Conservation (phyloP, 129 eudicot genomes). For the Ambrosia artemisiifolia region DNA sequence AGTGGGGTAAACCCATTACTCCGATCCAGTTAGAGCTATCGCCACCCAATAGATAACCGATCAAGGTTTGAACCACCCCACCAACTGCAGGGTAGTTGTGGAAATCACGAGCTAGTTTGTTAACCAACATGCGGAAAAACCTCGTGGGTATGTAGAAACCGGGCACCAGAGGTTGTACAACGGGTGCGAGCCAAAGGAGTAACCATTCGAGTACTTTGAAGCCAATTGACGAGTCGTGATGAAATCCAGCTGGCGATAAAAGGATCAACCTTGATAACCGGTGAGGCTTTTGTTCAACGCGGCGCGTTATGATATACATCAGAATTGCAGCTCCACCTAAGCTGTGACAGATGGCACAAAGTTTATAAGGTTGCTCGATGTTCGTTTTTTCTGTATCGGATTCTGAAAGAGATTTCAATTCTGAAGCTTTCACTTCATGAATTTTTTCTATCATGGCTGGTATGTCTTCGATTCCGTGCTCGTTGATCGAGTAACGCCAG, state of each 20-base stretch:
- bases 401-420: slow-evolving; percentile 36
- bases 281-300: slow-evolving; percentile 72
- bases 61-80: slow-evolving; percentile 87
- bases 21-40: slow-evolving; percentile 98
- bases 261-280: slow-evolving; percentile 78
- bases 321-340: slow-evolving; percentile 91
- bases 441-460: slow-evolving; percentile 91
- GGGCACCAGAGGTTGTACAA: slow-evolving; percentile 56
- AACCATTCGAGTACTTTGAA: slow-evolving; percentile 56
- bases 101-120: slow-evolving; percentile 91
- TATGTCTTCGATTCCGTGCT: slow-evolving; percentile 81
- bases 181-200: slow-evolving; percentile 56
- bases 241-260: slow-evolving; percentile 94
- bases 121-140: slow-evolving; percentile 86
- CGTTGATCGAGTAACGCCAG: slow-evolving; percentile 90
- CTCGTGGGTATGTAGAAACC: slow-evolving; percentile 87
- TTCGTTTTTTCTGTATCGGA: slow-evolving; percentile 33
- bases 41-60: slow-evolving; percentile 82
- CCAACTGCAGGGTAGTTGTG: slow-evolving; percentile 97
- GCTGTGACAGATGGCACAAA: slow-evolving; percentile 82
- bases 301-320: slow-evolving; percentile 69
- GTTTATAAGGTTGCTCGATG: slow-evolving; percentile 64
- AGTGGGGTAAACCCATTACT: slow-evolving; percentile 78
- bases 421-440: slow-evolving; percentile 69
- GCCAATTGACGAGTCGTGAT: slow-evolving; percentile 59